Conservation (phyloP, 371 early-diverging fungal genomes). For the Phascolomyces articulosus region DNA sequence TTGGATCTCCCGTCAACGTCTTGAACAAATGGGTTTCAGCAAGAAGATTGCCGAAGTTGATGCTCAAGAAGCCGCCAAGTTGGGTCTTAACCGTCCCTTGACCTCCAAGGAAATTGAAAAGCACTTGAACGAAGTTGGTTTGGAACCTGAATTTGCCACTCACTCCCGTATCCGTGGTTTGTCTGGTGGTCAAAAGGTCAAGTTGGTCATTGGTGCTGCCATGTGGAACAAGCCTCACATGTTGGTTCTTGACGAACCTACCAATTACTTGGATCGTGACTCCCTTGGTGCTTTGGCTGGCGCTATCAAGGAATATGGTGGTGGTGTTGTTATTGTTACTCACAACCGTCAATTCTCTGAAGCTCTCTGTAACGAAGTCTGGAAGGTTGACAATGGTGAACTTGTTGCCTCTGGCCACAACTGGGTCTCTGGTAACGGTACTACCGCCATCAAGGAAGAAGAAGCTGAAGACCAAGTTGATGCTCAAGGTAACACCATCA, state of each 20-base stretch:
- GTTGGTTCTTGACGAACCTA: conserved; percentile 90
- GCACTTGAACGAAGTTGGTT: conserved; percentile 72
- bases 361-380: conserved; percentile 72
- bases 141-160: conserved; percentile 75
- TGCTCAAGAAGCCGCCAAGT: conserved; percentile 66
- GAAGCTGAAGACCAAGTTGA: conserved; percentile 49
- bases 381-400: conserved; percentile 75
- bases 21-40: conserved; percentile 70
- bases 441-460: conserved; percentile 38
- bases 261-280: conserved; percentile 83
- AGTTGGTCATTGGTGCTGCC: conserved; percentile 85
- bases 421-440: conserved; percentile 55
- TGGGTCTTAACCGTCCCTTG: conserved; percentile 68
- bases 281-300: conserved; percentile 74
- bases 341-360: conserved; percentile 79
- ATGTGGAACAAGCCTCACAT: conserved; percentile 89
- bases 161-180: conserved; percentile 86
- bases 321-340: conserved; percentile 79
- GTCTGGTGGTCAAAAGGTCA: conserved; percentile 93
- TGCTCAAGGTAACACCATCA: conserved; percentile 55
- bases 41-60: conserved; percentile 71
- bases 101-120: conserved; percentile 71
- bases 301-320: conserved; percentile 71
- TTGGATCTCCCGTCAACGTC: conserved; percentile 75
- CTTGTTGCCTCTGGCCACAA: conserved; percentile 57